These are phyloP conservation scores for Fusarium abutilonis DNA, from an alignment of 2,329 filamentous ascomycete genomes.

Conservation along the genomic window DNA sequence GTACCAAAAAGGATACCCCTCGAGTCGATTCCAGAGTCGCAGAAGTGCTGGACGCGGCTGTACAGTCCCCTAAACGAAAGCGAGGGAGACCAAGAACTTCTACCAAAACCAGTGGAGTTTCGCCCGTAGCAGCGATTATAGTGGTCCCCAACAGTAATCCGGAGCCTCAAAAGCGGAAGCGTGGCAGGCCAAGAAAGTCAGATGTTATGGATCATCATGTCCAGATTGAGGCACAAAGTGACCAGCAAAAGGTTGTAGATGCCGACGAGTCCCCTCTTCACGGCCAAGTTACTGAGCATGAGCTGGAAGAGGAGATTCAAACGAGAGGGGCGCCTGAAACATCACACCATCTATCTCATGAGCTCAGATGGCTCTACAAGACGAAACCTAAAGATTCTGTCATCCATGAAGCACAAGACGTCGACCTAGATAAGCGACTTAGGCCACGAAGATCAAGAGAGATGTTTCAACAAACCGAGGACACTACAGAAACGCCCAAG, in stretches of 20 bases:
- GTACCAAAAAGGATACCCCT: background rate
- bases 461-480: background rate
- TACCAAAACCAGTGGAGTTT: background rate
- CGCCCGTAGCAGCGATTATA: background rate
- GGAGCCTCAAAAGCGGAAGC: slow-evolving; percentile 5
- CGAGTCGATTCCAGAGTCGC: background rate
- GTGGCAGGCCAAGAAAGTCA: slow-evolving; percentile 19
- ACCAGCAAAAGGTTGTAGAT: background rate
- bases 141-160: background rate
- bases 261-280: background rate
- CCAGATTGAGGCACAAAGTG: background rate
- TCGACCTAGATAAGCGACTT: background rate
- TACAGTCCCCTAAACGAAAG: slow-evolving; percentile 29
- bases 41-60: background rate
- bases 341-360: slow-evolving; percentile 1
- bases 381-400: slow-evolving; percentile 11
- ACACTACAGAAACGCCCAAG: background rate
- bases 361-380: slow-evolving; percentile 34
- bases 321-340: background rate
- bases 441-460: slow-evolving; percentile 6
- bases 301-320: background rate
- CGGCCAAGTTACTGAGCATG: background rate
- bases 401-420: background rate
- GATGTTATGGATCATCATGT: background rate
- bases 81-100: slow-evolving; percentile 38